Percentiles rank a stretch among this genome's conserved stretches.
These are phyloP conservation scores for Petrea volubilis DNA, from an alignment of 257 asterid genomes.

Conservation along the genomic window DNA sequence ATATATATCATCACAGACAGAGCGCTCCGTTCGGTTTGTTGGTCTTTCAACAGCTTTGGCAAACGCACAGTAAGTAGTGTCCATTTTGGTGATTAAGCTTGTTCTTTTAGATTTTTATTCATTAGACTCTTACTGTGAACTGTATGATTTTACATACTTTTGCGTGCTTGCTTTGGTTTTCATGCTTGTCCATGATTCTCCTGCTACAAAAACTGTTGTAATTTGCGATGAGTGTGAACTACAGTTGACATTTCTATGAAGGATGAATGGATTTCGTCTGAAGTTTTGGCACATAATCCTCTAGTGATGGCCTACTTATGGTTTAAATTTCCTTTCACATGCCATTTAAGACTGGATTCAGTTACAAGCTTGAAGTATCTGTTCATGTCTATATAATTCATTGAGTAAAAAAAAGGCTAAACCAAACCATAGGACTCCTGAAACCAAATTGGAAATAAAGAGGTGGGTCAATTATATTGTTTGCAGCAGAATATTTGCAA, in stretches of 20 bases:
- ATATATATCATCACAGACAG: slow-evolving; percentile 98
- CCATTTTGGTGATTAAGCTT: background rate
- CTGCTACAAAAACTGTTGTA: slow-evolving; percentile 7
- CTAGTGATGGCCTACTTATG: background rate
- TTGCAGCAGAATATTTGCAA: background rate
- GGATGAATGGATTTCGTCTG: background rate
- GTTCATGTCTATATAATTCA: background rate
- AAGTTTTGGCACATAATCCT: background rate
- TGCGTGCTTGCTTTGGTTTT: background rate
- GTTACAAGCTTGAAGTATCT: background rate
- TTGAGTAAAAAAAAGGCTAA: no score
- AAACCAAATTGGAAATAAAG: background rate
- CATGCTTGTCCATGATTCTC: background rate
- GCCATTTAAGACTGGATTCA: background rate
- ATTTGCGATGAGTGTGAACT: background rate
- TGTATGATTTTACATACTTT: slow-evolving; percentile 3
- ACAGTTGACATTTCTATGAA: background rate
- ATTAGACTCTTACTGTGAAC: background rate
- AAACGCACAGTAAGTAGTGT: slow-evolving; percentile 74
- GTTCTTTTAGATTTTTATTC: background rate
- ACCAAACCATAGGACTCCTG: background rate
- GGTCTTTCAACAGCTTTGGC: slow-evolving; percentile 99
- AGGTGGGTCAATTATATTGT: background rate
- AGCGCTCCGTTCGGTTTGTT: slow-evolving; percentile 81
- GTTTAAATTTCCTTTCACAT: background rate